phyloP scores from a whole-genome alignment of 768 basidiomycete genomes.

The Rubroboletus satanas region DNA sequence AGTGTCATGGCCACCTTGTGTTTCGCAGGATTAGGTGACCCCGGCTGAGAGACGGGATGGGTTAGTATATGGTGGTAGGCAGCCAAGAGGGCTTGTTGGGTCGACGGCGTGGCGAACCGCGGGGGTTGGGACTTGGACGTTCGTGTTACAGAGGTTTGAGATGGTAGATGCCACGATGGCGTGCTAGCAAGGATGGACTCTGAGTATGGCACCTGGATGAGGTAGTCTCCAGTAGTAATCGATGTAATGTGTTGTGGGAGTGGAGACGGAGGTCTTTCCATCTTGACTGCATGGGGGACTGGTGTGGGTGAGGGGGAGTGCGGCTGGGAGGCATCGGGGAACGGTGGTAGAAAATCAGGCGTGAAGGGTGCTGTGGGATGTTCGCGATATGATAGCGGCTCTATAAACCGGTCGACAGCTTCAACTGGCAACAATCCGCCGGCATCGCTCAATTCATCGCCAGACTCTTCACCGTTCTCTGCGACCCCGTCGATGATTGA shows the following conservation, averaged over 20 bases:
- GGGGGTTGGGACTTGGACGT: conserved; percentile 18
- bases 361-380: conserved; percentile 31
- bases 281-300: conserved; percentile 28
- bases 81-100: conserved; percentile 58
- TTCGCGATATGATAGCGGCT: conserved; percentile 28
- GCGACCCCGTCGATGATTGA: conserved; percentile 14
- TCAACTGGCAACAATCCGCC: background rate
- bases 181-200: conserved; percentile 64
- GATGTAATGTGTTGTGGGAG: conserved; percentile 42
- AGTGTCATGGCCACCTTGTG: conserved; percentile 77
- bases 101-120: conserved; percentile 48
- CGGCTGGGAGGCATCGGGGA: conserved; percentile 29
- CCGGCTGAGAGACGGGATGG: conserved; percentile 53
- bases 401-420: conserved; percentile 23
- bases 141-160: conserved; percentile 30
- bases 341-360: conserved; percentile 34
- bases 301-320: conserved; percentile 38
- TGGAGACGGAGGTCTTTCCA: conserved; percentile 37
- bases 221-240: conserved; percentile 57
- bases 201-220: conserved; percentile 68
- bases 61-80: conserved; percentile 80
- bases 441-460: conserved; percentile 25
- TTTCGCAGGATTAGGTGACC: conserved; percentile 53
- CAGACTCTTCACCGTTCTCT: conserved; percentile 31
- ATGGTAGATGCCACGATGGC: conserved; percentile 69